phyloP scores from a whole-genome alignment of 306 rosid species.

The Gastrolobium bilobum region DNA sequence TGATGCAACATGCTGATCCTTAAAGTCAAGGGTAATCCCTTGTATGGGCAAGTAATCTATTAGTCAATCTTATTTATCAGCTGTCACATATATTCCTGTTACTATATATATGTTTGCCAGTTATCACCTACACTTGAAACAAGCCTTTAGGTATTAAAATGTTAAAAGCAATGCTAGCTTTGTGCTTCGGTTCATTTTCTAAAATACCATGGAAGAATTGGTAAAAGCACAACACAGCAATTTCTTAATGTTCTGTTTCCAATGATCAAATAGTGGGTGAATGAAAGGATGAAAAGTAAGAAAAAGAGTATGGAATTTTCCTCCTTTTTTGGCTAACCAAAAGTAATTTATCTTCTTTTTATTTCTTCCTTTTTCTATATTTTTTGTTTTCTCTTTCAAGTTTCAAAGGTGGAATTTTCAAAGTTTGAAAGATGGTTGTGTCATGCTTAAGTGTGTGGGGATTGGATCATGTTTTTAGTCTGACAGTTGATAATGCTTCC shows the following conservation, averaged over 20 bases:
- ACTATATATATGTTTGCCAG: slow-evolving; percentile 39
- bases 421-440: no score
- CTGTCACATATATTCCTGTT: slow-evolving; percentile 10
- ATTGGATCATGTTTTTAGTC: no score
- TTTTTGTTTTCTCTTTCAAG: slow-evolving; percentile 27
- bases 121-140: slow-evolving; percentile 37
- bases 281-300: slow-evolving; percentile 35
- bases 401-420: slow-evolving; percentile 33
- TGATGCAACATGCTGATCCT: slow-evolving; percentile 28
- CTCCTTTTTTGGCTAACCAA: slow-evolving; percentile 43
- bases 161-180: slow-evolving; percentile 9
- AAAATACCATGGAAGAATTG: not conserved
- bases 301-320: slow-evolving; percentile 27
- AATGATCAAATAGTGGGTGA: slow-evolving; percentile 25
- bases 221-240: not conserved
- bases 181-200: slow-evolving; percentile 8
- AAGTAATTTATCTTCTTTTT: slow-evolving; percentile 33
- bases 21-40: slow-evolving; percentile 54
- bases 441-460: no score
- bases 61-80: slow-evolving; percentile 34
- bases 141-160: slow-evolving; percentile 30
- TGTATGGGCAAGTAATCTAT: slow-evolving; percentile 46
- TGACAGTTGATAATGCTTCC: no score
- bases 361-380: not conserved
- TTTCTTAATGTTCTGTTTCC: slow-evolving; percentile 26